phyloP scores from a whole-genome alignment of 1,284 basidiomycete genomes.

The Gymnopus androsaceus region DNA sequence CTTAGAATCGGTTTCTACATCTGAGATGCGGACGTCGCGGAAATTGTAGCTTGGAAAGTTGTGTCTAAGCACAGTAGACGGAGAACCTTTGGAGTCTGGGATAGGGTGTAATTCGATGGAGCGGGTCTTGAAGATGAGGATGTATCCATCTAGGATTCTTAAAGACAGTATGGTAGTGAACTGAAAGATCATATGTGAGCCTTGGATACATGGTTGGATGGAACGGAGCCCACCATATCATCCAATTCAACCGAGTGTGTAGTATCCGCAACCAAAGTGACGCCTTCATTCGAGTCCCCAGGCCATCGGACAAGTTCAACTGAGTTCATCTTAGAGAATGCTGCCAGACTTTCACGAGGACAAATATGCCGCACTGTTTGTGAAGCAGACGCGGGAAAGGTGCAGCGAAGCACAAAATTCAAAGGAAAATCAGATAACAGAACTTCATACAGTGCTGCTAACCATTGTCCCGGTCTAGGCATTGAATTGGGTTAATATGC shows the following conservation, averaged over 20 bases:
- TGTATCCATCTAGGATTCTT: constrained; percentile 46
- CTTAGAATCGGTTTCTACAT: constrained; percentile 16
- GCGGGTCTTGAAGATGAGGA: constrained; percentile 51
- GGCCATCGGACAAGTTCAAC: constrained; percentile 38
- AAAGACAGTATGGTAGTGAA: constrained; percentile 52
- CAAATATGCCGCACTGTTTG: constrained; percentile 38
- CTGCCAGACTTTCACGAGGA: constrained; percentile 27
- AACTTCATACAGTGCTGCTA: constrained; percentile 1
- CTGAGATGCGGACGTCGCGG: constrained; percentile 45
- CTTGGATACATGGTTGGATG: background rate
- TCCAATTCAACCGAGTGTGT: constrained; percentile 31
- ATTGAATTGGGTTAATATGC: background rate
- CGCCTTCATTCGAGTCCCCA: constrained; percentile 5
- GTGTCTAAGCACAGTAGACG: constrained; percentile 26
- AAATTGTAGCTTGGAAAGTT: constrained; percentile 41
- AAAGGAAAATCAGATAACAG: constrained; percentile 2
- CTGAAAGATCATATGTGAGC: constrained; percentile 31
- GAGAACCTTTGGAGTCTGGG: background rate
- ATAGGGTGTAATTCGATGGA: constrained; percentile 51
- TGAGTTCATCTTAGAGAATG: constrained; percentile 30
- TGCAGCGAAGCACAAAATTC: constrained; percentile 19
- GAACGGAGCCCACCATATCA: constrained; percentile 29
- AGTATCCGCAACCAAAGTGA: constrained; percentile 4
- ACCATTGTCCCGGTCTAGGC: constrained; percentile 1
- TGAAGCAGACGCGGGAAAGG: constrained; percentile 10